Conservation (phyloP, 2,329 filamentous ascomycete genomes). For the Cladosporium colombiae region DNA sequence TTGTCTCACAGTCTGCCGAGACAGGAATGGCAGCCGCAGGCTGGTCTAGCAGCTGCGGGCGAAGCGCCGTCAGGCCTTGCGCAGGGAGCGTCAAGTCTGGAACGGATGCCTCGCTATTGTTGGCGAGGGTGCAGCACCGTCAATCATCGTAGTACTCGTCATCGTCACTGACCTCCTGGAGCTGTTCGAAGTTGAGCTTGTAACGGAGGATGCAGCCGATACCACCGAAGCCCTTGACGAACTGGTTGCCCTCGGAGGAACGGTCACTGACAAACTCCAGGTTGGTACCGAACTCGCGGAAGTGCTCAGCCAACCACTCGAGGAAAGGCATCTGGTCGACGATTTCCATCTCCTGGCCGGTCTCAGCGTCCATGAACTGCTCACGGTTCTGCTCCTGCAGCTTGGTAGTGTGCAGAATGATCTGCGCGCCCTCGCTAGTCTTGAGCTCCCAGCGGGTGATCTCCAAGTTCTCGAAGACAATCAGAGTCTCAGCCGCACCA, state of each 20-base stretch:
- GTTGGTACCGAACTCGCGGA: conserved; percentile 94
- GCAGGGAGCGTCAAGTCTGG: conserved; percentile 53
- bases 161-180: conserved; percentile 81
- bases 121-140: conserved; percentile 67
- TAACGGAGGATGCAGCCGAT: conserved; percentile 97
- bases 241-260: conserved; percentile 98
- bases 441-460: conserved; percentile 90
- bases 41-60: conserved; percentile 25
- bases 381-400: conserved; percentile 75
- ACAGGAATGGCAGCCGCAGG: conserved; percentile 33
- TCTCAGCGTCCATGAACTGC: conserved; percentile 92
- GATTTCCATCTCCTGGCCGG: conserved; percentile 96
- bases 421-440: conserved; percentile 69
- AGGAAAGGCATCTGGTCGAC: conserved; percentile 86
- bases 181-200: conserved; percentile 99
- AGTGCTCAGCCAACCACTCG: conserved; percentile 99
- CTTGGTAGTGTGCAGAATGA: conserved; percentile 86
- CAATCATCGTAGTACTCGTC: conserved; percentile 84
- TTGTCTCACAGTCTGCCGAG: conserved; percentile 29
- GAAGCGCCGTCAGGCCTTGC: conserved; percentile 58
- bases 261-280: conserved; percentile 97
- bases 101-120: conserved; percentile 77
- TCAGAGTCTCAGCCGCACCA: conserved; percentile 89
- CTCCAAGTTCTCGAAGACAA: conserved; percentile 97
- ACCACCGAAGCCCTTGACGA: conserved; percentile 98